Conservation (phyloP, 108 stramenopile species). For the Pseudonitzschia delicatissima region DNA sequence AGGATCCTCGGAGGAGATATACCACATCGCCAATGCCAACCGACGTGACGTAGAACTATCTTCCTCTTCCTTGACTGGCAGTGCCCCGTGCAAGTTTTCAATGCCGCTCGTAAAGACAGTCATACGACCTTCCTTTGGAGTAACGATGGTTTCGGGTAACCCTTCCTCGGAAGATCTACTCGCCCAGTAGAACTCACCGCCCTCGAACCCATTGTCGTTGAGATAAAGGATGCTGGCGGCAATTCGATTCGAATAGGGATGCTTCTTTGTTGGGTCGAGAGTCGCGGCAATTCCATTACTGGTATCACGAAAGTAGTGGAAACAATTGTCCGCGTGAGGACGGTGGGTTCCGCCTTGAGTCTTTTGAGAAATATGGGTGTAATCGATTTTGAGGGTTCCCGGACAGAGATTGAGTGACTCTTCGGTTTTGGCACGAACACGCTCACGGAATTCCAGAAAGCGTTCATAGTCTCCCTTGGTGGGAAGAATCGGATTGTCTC, state of each 20-base stretch:
- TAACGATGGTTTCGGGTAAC: constrained; percentile 8
- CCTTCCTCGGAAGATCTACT: neutral
- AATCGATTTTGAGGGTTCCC: constrained; percentile 38
- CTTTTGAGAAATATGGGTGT: constrained; percentile 41
- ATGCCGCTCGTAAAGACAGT: constrained; percentile 43
- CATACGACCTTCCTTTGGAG: constrained; percentile 25
- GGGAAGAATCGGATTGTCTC: neutral
- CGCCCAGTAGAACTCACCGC: constrained; percentile 4
- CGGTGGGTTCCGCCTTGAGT: constrained; percentile 33
- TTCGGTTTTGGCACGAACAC: constrained; percentile 33
- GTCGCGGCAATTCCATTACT: constrained; percentile 11
- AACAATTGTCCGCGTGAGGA: constrained; percentile 46
- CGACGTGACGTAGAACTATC: constrained; percentile 15
- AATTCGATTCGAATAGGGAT: neutral
- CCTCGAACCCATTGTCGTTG: neutral
- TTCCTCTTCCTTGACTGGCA: constrained; percentile 17
- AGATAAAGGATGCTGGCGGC: constrained; percentile 1
- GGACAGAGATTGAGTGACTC: constrained; percentile 27
- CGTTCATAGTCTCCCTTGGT: neutral
- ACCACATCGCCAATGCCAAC: constrained; percentile 44
- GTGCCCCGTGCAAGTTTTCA: constrained; percentile 44
- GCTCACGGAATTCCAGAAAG: constrained; percentile 29
- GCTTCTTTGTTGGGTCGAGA: neutral
- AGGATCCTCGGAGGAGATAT: constrained; percentile 9
- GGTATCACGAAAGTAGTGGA: constrained; percentile 33